Evolutionary conservation across 345 rosid species (phyloP), one percentile per base, ranked within the genome.

Genomic region (Eucalyptus brandiana): DNA sequence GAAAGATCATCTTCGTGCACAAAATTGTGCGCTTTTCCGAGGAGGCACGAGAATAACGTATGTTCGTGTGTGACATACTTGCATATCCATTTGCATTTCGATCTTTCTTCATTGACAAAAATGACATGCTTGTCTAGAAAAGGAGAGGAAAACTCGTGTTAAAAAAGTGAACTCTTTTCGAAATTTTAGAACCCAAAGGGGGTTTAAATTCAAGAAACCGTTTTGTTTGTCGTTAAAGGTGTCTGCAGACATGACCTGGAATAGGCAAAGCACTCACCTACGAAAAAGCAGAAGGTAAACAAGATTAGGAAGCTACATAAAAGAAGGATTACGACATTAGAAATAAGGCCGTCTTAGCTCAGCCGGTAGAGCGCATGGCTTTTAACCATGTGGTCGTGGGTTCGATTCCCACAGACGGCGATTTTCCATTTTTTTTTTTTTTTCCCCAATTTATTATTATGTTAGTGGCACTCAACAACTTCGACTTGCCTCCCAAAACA

Each of bases 391-490:
- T 95, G 96, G 96, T 92, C 96, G 95, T 92, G 96, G 95, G 96
- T 95, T 96, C 97, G 96, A 94, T 91, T 91, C 94, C 96, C 94
- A 94, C 95, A 94, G 97, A 90, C 95, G 95, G 96, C 97, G 95
- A 3, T 24, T 2, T 12, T 6, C 6, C 3, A 6, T 45, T 3
- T 8, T 1, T 6, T 51, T 51, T 53, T 51, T 51, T 53, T 85
- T 49, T 45, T 85, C 0, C 3, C 26, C 32, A 34, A 40, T n/a
- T 37, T 80, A 9, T 26, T 45, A 19, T 37, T 28, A 48, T 47
- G 86, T 21, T 42, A 44, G 50, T 21, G 86, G 50, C 48, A 42
- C 19, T 81, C 50, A 23, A 21, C 48, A 44, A 81, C 86, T 40
- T 54, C 76, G 17, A 21, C 40, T 50, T 87, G 19, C 88, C 32